Conservation (phyloP, 345 rosid genomes). For the Linum usitatissimum region DNA sequence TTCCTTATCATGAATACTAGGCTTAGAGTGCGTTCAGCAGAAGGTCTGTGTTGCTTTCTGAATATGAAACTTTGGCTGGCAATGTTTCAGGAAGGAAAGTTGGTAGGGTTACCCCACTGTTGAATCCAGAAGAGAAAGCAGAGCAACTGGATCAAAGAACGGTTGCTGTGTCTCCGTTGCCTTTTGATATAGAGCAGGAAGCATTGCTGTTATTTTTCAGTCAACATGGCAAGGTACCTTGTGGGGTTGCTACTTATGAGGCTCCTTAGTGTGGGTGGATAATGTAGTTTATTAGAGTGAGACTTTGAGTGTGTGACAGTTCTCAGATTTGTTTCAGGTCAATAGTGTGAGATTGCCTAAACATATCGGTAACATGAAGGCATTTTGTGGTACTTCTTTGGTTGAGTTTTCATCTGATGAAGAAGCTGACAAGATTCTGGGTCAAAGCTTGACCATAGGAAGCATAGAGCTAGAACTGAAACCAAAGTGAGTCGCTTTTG, state of each 20-base stretch:
- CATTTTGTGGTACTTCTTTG: conserved; percentile 73
- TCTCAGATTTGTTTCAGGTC: conserved; percentile 33
- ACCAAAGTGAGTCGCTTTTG: conserved; percentile 53
- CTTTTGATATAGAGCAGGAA: conserved; percentile 54
- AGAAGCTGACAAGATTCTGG: conserved; percentile 51
- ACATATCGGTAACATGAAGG: conserved; percentile 56
- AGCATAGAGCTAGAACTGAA: conserved; percentile 61
- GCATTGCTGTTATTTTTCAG: conserved; percentile 57
- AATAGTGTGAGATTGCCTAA: conserved; percentile 88
- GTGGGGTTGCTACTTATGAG: not conserved
- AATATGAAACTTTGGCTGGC: conserved; percentile 1
- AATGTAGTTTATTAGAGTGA: no score
- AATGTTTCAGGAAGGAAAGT: conserved; percentile 51
- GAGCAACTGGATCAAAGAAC: conserved; percentile 71
- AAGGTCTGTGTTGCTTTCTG: no score
- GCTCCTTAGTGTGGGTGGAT: no score
- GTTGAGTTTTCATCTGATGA: conserved; percentile 72
- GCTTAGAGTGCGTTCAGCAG: no score
- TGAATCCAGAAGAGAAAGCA: conserved; percentile 54
- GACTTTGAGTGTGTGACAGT: no score
- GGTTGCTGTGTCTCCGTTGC: conserved; percentile 61
- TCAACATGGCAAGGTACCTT: conserved; percentile 56
- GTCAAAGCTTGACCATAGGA: conserved; percentile 48
- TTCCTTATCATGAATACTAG: not conserved
- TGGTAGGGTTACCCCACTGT: conserved; percentile 54